These are phyloP conservation scores for Acorus calamus DNA, from an alignment of 106 monocot genomes.

Conservation along the genomic window DNA sequence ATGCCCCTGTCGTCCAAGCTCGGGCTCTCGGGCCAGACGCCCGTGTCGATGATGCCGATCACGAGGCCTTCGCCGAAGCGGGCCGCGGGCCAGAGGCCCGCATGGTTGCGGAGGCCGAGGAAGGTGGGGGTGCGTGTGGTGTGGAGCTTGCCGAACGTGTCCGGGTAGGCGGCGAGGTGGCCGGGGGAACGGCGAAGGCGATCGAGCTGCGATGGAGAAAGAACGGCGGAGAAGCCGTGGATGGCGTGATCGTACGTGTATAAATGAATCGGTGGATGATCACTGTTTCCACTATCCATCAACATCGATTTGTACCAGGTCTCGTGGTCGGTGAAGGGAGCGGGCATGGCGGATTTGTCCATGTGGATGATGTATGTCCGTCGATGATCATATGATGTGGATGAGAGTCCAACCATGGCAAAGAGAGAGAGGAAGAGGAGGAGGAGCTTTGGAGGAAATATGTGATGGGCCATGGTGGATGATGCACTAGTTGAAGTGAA, in stretches of 20 bases:
- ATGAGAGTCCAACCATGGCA: not conserved
- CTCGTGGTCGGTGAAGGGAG: constrained; percentile 9
- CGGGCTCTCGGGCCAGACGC: constrained; percentile 38
- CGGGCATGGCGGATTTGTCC: constrained; percentile 23
- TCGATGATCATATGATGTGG: not conserved
- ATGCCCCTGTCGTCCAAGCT: constrained; percentile 14
- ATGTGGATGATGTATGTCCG: constrained; percentile 37
- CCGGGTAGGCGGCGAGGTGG: constrained; percentile 25
- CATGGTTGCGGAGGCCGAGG: constrained; percentile 16
- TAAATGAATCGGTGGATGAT: constrained; percentile 15
- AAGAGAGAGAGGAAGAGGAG: not conserved
- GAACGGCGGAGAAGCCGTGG: constrained; percentile 24
- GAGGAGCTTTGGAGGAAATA: not conserved
- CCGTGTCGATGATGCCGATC: constrained; percentile 16
- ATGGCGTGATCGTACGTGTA: constrained; percentile 30
- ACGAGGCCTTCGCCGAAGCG: constrained; percentile 4
- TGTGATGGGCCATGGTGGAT: too few species aligned
- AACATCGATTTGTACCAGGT: constrained; percentile 22
- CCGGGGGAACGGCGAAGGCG: constrained; percentile 24
- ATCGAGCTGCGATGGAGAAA: constrained; percentile 18
- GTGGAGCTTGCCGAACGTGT: constrained; percentile 18
- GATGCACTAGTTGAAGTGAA: too few species aligned
- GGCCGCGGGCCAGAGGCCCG: constrained; percentile 4
- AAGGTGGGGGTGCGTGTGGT: constrained; percentile 37
- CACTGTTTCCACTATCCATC: constrained; percentile 16